Percentiles rank a stretch among this genome's conserved stretches.
phyloP scores from a whole-genome alignment of 2,329 filamentous ascomycete genomes.

The Ophiostoma piceae region DNA sequence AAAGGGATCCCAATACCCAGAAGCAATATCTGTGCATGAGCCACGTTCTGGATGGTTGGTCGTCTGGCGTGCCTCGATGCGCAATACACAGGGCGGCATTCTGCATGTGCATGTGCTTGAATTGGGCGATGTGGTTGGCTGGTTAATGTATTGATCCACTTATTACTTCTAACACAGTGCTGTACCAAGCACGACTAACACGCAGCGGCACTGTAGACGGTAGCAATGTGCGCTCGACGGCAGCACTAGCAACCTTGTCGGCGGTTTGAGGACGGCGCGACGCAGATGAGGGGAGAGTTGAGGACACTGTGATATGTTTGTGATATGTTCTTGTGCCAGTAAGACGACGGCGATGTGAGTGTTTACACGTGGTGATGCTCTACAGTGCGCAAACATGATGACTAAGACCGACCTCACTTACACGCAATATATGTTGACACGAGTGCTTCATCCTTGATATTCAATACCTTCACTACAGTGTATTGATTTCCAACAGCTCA shows the following conservation, averaged over 20 bases:
- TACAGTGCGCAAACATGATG: background rate
- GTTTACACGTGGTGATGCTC: background rate
- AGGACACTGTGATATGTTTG: background rate
- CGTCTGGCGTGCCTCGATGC: background rate
- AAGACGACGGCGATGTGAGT: background rate
- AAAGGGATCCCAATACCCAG: background rate
- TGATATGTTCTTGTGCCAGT: too few relatives aligned
- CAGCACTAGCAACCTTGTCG: background rate
- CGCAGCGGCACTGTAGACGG: background rate
- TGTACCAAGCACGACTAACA: background rate
- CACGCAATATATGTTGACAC: background rate
- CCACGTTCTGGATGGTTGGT: conserved; percentile 16
- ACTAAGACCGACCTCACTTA: background rate
- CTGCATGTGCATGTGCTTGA: conserved; percentile 15
- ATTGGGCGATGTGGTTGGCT: background rate
- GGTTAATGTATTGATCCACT: background rate
- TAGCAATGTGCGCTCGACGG: conserved; percentile 4
- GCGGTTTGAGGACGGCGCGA: background rate
- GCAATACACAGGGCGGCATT: background rate
- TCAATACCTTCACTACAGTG: background rate
- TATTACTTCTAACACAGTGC: background rate
- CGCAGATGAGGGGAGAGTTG: background rate
- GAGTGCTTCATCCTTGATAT: background rate
- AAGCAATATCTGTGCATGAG: background rate
- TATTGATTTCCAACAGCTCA: background rate